Conservation (phyloP, 257 asterid species). For the Cordia subcordata region DNA sequence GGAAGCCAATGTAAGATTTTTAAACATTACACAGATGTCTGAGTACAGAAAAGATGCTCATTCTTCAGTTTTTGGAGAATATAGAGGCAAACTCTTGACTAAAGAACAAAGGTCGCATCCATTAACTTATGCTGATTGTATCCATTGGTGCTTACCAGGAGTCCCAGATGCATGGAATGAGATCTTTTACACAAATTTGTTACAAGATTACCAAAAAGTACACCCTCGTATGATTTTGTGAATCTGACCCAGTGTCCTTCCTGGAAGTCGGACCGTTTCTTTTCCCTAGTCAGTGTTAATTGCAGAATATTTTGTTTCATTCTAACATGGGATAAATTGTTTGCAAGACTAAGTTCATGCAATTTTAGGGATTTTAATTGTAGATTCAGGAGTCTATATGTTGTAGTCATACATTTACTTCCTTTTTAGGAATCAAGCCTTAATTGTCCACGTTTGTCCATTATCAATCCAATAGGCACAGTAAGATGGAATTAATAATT, state of each 20-base stretch:
- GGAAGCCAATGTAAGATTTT: conserved; percentile 41
- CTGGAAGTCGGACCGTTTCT: neutral
- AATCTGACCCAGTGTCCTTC: neutral
- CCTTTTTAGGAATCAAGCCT: no score
- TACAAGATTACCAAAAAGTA: conserved; percentile 61
- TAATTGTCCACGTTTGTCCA: no score
- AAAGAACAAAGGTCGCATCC: conserved; percentile 67
- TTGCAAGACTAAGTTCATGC: no score
- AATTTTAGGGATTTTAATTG: no score
- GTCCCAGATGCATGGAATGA: conserved; percentile 88
- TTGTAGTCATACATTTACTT: no score
- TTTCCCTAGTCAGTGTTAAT: neutral
- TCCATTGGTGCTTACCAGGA: conserved; percentile 97
- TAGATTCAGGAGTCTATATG: no score
- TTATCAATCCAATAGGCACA: no score
- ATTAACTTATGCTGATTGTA: conserved; percentile 67
- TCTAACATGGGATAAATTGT: no score
- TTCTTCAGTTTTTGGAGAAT: conserved; percentile 65
- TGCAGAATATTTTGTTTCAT: no score
- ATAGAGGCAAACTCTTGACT: conserved; percentile 74
- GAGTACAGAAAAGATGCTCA: conserved; percentile 85
- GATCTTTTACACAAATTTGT: conserved; percentile 53
- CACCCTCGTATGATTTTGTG: neutral
- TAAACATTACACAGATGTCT: conserved; percentile 76
- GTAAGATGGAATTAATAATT: no score